These are phyloP conservation scores for Posidonia oceanica DNA, from an alignment of 116 monocot species.

Conservation along the genomic window DNA sequence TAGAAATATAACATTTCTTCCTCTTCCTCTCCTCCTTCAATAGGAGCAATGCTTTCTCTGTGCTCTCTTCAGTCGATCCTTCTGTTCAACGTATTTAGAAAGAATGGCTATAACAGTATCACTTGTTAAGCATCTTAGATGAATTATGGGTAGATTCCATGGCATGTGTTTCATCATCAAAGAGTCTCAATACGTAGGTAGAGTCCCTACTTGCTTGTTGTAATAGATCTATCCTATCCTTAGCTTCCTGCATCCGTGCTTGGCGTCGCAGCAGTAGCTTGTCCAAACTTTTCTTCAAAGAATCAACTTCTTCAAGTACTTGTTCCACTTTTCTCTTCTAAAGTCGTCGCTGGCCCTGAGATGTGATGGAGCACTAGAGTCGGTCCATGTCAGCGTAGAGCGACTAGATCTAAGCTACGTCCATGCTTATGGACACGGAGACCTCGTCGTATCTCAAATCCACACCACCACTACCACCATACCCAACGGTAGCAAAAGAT, in stretches of 20 bases:
- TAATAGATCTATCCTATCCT: conserved; percentile 50
- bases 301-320: conserved; percentile 56
- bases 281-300: conserved; percentile 54
- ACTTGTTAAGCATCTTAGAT: conserved; percentile 13
- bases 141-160: too few species aligned
- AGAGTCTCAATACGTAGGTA: conserved; percentile 64
- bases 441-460: conserved; percentile 17
- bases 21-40: conserved; percentile 18
- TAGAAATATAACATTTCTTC: too few species aligned
- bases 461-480: conserved; percentile 4
- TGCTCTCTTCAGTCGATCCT: conserved; percentile 65
- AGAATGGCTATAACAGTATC: conserved; percentile 70
- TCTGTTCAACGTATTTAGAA: conserved; percentile 74
- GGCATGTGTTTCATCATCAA: conserved; percentile 31
- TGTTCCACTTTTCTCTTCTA: conserved; percentile 97
- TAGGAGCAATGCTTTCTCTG: conserved; percentile 77
- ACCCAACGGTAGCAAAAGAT: too few species aligned
- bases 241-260: background rate
- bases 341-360: conserved; percentile 69
- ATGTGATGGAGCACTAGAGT: conserved; percentile 62
- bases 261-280: conserved; percentile 42
- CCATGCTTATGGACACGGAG: conserved; percentile 33
- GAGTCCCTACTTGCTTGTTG: conserved; percentile 76
- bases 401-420: conserved; percentile 13
- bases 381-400: conserved; percentile 85